Percentiles rank a stretch among this genome's conserved stretches.
These are phyloP conservation scores for Moricandia arvensis DNA, from an alignment of 345 rosid genomes.

Conservation along the genomic window DNA sequence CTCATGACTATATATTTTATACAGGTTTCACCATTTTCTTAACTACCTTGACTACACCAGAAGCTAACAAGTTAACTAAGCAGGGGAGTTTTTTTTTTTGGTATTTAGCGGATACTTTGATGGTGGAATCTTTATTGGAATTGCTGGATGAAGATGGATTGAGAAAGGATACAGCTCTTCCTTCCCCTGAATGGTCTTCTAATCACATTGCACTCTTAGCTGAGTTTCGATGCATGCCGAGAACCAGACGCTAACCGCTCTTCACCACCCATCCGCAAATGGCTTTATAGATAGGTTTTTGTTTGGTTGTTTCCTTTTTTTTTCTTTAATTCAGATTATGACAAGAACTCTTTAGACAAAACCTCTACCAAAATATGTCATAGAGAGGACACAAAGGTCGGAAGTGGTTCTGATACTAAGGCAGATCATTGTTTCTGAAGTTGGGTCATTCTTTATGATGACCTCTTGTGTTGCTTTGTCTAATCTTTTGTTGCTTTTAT, in stretches of 20 bases:
- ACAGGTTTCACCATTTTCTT: constrained; percentile 53
- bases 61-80: not conserved
- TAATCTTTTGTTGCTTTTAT: not conserved
- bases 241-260: constrained; percentile 78
- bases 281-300: not conserved
- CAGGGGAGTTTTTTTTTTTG: not conserved
- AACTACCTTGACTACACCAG: not conserved
- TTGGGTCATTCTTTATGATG: not conserved
- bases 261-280: not conserved
- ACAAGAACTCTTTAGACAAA: constrained; percentile 28
- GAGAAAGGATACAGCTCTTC: constrained; percentile 98
- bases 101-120: constrained; percentile 83
- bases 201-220: constrained; percentile 96
- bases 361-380: constrained; percentile 18
- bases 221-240: constrained; percentile 93
- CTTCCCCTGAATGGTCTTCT: constrained; percentile 99
- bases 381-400: constrained; percentile 26
- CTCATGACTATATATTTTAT: constrained; percentile 94
- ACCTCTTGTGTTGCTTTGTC: constrained; percentile 12
- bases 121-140: constrained; percentile 90
- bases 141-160: constrained; percentile 95
- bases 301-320: not conserved
- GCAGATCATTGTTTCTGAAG: constrained; percentile 13
- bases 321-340: constrained; percentile 11
- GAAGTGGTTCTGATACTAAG: constrained; percentile 28